Conservation (phyloP, 805 yeast species). For the Kazachstania kunashirensis region DNA sequence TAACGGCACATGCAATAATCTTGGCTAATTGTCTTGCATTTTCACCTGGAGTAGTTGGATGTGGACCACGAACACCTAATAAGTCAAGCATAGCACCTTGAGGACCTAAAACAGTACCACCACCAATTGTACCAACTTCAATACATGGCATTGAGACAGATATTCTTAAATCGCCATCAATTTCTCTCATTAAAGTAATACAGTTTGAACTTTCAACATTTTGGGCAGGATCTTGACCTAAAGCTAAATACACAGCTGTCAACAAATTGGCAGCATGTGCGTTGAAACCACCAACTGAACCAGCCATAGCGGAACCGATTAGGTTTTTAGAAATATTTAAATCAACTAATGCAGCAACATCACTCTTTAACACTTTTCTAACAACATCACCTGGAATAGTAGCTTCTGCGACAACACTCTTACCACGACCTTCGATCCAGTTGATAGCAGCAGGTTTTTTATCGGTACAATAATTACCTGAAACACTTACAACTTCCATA, state of each 20-base stretch:
- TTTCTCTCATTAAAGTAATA: constrained; percentile 87
- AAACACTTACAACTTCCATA: constrained; percentile 84
- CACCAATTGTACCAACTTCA: constrained; percentile 98
- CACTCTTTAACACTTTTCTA: constrained; percentile 73
- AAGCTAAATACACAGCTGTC: constrained; percentile 87
- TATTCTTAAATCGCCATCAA: constrained; percentile 71
- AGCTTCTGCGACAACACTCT: constrained; percentile 95
- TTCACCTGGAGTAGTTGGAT: constrained; percentile 84
- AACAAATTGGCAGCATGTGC: constrained; percentile 97
- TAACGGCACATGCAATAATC: constrained; percentile 86
- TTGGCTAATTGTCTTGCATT: constrained; percentile 91
- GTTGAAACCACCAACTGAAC: constrained; percentile 94
- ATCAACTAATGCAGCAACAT: constrained; percentile 85
- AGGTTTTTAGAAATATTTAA: constrained; percentile 82
- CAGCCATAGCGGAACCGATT: constrained; percentile 97
- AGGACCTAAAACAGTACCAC: constrained; percentile 96
- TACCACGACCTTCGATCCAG: constrained; percentile 99
- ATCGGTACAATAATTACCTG: constrained; percentile 97
- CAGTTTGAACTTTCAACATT: constrained; percentile 96
- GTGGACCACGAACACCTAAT: constrained; percentile 93
- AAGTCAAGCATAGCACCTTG: constrained; percentile 94
- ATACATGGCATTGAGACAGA: constrained; percentile 98
- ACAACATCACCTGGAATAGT: constrained; percentile 77
- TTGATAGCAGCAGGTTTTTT: constrained; percentile 96
- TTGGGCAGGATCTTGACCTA: constrained; percentile 99